Base-by-base conservation (phyloP, 306 rosid genomes). In the Prosopis cineraria region DNA sequence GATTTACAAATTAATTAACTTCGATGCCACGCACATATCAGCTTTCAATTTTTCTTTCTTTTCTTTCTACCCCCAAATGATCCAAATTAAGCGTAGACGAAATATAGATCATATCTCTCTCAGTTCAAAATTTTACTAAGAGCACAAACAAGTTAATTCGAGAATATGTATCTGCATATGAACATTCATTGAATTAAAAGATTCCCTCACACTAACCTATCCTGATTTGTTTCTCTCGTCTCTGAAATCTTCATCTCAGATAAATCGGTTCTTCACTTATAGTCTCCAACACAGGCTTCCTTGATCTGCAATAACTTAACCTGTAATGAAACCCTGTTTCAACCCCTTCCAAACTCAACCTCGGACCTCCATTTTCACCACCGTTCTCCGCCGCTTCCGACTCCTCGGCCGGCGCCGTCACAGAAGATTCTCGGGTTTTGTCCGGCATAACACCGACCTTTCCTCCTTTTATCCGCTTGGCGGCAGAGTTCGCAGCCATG, bases 251-350 rank as follows among this genome's bases (percentile, higher is more conserved):
- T 63, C 55, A 50, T 19, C 67, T 79, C 5, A 70, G 79, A 40
- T 72, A 70, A 70, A 88, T 64, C 0, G 91, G 88, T 78, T 92
- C 98, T 66, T 95, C 98, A 5, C 72, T 88, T 11, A 95, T 95
- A 14, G 98, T 92, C 78, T 91, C 98, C 90, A 92, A 79, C 81
- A 82, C 64, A 16, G 98, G 98, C 74, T 89, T 95, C 87, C 85
- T 91, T 20, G 98, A 95, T 40, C 97, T 83, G 53, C 96, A 87
- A 56, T 82, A 86, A 63, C 84, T 81, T 50, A 92, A 84, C 66
- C 96, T 88, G 20, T 72, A 66, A 78, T 84, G 85, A 53, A 84
- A 93, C 65, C 88, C 94, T 0, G 89, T 76, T 0, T 90, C 96
- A 13, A 87, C 60, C 25, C 87, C 96, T 13, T 91, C 94, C 81